phyloP scores from a whole-genome alignment of 441 rosid species.

The Brassica hybrid region DNA sequence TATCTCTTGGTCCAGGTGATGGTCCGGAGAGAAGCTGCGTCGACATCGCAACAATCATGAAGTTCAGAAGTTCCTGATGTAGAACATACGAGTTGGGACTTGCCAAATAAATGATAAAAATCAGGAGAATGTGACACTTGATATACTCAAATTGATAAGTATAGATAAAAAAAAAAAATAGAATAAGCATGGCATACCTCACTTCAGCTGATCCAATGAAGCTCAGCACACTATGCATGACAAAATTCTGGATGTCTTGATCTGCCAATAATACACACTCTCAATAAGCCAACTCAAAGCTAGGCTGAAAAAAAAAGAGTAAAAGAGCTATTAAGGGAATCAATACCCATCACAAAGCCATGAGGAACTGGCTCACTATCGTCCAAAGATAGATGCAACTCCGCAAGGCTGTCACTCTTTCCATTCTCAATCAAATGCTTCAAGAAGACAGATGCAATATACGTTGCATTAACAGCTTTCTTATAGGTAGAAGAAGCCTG shows the following conservation, averaged over 20 bases:
- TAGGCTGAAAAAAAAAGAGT: not conserved
- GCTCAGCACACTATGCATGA: slow-evolving; percentile 77
- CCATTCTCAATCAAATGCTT: slow-evolving; percentile 80
- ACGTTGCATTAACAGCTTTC: slow-evolving; percentile 81
- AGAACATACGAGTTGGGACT: slow-evolving; percentile 74
- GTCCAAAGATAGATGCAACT: slow-evolving; percentile 66
- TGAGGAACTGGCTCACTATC: slow-evolving; percentile 68
- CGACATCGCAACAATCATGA: slow-evolving; percentile 88
- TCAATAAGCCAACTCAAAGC: slow-evolving; percentile 38
- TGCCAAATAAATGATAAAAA: slow-evolving; percentile 49
- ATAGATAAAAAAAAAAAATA: not conserved
- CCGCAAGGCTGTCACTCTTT: slow-evolving; percentile 51
- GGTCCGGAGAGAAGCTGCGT: slow-evolving; percentile 92
- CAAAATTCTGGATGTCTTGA: slow-evolving; percentile 72
- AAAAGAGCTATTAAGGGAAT: slow-evolving; percentile 1
- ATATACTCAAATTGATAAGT: slow-evolving; percentile 16
- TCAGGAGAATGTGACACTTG: slow-evolving; percentile 38
- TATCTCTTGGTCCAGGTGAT: slow-evolving; percentile 74
- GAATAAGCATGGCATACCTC: slow-evolving; percentile 56
- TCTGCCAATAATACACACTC: slow-evolving; percentile 55
- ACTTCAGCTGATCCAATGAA: slow-evolving; percentile 81
- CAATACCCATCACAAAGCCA: slow-evolving; percentile 65
- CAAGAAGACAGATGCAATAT: slow-evolving; percentile 82
- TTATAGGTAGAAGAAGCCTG: slow-evolving; percentile 46
- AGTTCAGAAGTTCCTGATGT: slow-evolving; percentile 94